phyloP scores from a whole-genome alignment of 176 grass and related monocot species.

The Hyparrhenia diplandra region DNA sequence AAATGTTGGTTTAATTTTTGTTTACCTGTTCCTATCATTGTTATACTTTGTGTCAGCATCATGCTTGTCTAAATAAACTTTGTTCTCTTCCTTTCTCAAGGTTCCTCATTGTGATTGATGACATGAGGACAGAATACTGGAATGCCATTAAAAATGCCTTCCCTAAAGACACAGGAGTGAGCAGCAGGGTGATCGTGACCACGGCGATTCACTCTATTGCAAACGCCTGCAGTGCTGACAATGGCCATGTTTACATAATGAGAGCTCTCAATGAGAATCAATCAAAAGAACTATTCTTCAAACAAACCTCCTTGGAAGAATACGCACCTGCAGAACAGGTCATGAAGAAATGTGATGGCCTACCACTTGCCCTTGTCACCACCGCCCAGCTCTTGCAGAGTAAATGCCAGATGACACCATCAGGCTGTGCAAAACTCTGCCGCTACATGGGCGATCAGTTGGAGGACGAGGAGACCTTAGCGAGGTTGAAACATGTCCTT shows the following conservation, averaged over 20 bases:
- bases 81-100: neutral
- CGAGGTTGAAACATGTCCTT: neutral
- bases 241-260: neutral
- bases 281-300: neutral
- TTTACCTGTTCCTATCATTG: too few relatives aligned
- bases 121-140: conserved; percentile 3
- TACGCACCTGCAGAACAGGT: neutral
- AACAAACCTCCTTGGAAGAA: neutral
- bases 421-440: neutral
- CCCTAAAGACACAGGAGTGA: neutral
- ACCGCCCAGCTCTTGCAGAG: neutral
- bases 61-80: too few relatives aligned
- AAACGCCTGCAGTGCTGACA: neutral
- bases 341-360: neutral
- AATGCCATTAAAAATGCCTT: neutral
- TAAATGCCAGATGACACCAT: neutral
- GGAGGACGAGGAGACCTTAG: neutral
- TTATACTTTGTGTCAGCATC: too few relatives aligned
- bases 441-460: neutral
- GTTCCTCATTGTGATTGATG: conserved; percentile 1
- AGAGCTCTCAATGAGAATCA: neutral
- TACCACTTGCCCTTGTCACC: neutral
- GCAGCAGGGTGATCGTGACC: neutral
- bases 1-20: too few relatives aligned
- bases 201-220: conserved; percentile 7